Evolutionary conservation across 2,329 filamentous ascomycete species (phyloP).

Genomic region (Cyphellophora europaea): DNA sequence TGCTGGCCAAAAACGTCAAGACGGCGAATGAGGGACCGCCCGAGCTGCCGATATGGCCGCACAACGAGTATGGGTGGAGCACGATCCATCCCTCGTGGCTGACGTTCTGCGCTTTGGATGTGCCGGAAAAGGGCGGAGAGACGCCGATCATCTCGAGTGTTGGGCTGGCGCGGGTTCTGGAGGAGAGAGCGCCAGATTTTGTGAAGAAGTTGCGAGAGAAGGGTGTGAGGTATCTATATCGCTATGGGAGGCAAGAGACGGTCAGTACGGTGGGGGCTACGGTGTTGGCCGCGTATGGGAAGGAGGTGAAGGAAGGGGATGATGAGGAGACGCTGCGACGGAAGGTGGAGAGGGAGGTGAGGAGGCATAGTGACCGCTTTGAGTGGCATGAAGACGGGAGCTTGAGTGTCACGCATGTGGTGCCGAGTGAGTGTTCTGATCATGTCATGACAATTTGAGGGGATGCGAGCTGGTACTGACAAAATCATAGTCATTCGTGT

Average conservation of each 20-base stretch:
- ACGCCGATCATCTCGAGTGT: slow-evolving; percentile 2
- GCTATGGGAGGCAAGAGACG: not conserved
- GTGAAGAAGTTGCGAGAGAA: slow-evolving; percentile 1
- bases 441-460: not conserved
- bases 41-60: slow-evolving; percentile 2
- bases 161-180: not conserved
- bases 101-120: not conserved
- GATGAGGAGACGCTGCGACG: not conserved
- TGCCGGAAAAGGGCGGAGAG: slow-evolving; percentile 1
- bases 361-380: slow-evolving; percentile 1
- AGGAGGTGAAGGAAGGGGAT: not conserved
- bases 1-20: slow-evolving; percentile 2
- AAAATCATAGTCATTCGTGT: not conserved
- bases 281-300: slow-evolving; percentile 1
- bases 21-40: slow-evolving; percentile 3
- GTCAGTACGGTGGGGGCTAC: not conserved
- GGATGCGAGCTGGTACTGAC: too few relatives aligned
- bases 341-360: slow-evolving; percentile 1
- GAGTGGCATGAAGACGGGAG: slow-evolving; percentile 1
- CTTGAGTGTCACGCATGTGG: not conserved
- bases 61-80: slow-evolving; percentile 4
- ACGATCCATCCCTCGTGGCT: slow-evolving; percentile 2
- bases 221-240: slow-evolving; percentile 1
- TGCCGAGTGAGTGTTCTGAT: not conserved
- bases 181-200: slow-evolving; percentile 2